Evolutionary conservation across 371 early-diverging fungal species (phyloP).

Genomic region (Actinomucor elegans): DNA sequence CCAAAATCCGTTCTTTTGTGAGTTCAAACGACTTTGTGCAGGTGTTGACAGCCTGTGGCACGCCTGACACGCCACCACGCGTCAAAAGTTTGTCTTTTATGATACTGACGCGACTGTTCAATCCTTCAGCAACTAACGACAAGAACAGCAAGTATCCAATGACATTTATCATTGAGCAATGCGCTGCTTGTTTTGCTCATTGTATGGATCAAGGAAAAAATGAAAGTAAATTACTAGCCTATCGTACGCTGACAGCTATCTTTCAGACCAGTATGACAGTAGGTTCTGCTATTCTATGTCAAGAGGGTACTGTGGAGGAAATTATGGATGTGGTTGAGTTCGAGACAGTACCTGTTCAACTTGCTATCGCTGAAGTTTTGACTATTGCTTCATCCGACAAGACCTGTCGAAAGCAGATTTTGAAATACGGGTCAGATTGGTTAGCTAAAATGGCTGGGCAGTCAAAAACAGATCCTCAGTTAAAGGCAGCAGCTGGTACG

Average conservation of each 20-base stretch:
- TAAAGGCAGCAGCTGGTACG: constrained; percentile 63
- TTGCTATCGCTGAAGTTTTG: constrained; percentile 61
- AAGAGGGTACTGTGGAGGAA: constrained; percentile 64
- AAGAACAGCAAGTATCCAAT: constrained; percentile 21
- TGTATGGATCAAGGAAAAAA: constrained; percentile 46
- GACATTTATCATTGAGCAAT: constrained; percentile 35
- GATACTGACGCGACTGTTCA: constrained; percentile 39
- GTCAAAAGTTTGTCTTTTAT: constrained; percentile 36
- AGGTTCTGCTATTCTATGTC: constrained; percentile 63
- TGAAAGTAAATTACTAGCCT: constrained; percentile 42
- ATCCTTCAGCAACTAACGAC: constrained; percentile 17
- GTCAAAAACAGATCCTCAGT: constrained; percentile 41
- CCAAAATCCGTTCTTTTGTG: constrained; percentile 23
- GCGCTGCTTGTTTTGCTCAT: constrained; percentile 40
- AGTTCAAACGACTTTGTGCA: constrained; percentile 31
- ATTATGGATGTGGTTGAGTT: constrained; percentile 73
- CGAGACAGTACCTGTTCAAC: constrained; percentile 62
- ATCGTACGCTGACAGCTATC: constrained; percentile 60
- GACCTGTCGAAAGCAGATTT: constrained; percentile 59
- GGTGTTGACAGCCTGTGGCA: constrained; percentile 38
- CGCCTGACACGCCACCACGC: constrained; percentile 21
- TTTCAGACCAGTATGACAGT: constrained; percentile 64
- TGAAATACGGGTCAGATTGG: constrained; percentile 53
- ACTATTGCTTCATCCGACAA: constrained; percentile 69
- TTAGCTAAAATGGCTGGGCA: constrained; percentile 50